A percentile compares a stretch with the other conserved stretches of the same genome.
These are phyloP conservation scores for Coemansia sp. DNA, from an alignment of 192 early-diverging fungal species.

Conservation along the genomic window DNA sequence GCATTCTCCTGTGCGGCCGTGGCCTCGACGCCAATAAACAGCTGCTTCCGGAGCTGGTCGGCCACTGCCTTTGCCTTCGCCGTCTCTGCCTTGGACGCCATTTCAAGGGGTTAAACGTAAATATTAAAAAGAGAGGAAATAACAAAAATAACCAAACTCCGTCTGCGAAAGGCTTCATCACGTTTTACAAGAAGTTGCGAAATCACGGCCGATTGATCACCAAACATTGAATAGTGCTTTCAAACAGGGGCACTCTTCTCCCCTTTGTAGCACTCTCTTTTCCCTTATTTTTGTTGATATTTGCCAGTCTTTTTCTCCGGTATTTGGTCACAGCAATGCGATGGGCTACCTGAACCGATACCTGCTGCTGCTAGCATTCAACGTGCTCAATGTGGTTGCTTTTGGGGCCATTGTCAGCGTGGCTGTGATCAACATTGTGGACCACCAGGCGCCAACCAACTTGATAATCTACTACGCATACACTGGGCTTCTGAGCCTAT, in stretches of 20 bases:
- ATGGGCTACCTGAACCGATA: conserved; percentile 47
- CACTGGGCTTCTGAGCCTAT: conserved; percentile 46
- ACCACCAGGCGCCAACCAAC: conserved; percentile 46
- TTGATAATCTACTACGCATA: conserved; percentile 54
- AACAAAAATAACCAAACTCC: too few species aligned
- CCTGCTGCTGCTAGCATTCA: conserved; percentile 47
- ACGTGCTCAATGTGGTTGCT: conserved; percentile 46
- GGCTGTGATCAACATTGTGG: conserved; percentile 39
- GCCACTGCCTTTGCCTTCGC: conserved; percentile 45
- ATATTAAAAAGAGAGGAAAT: conserved; percentile 1
- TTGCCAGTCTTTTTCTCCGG: not conserved
- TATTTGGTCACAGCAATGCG: conserved; percentile 11
- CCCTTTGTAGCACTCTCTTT: not conserved
- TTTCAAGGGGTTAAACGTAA: conserved; percentile 1
- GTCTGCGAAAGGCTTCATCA: too few species aligned
- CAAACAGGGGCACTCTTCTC: too few species aligned
- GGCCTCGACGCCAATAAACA: conserved; percentile 50
- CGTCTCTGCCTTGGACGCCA: conserved; percentile 40
- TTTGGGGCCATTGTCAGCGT: conserved; percentile 44
- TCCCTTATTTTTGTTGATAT: too few species aligned
- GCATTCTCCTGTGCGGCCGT: conserved; percentile 35
- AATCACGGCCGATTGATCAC: too few species aligned
- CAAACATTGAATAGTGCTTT: too few species aligned
- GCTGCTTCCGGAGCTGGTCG: conserved; percentile 33
- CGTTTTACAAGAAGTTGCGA: too few species aligned